Percentiles rank a stretch among this genome's conserved stretches.
Conservation (phyloP, 768 basidiomycete genomes). For the Mycena chlorophos region DNA sequence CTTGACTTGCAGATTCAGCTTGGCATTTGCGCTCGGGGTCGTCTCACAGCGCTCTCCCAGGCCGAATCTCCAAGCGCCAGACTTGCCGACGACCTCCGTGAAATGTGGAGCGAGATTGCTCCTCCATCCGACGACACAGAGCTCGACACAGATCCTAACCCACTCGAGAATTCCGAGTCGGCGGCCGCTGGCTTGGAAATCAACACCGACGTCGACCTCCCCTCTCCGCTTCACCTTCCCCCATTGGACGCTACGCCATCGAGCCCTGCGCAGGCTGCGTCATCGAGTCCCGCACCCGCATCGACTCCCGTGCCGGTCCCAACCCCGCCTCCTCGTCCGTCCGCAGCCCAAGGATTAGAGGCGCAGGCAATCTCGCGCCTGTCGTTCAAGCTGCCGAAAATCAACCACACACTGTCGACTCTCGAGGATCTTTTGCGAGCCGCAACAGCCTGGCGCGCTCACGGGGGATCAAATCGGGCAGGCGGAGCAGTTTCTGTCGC, state of each 20-base stretch:
- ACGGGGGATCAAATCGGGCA: too few relatives aligned
- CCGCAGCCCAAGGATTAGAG: neutral
- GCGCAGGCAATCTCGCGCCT: neutral
- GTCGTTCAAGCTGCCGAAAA: neutral
- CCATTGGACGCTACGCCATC: too few relatives aligned
- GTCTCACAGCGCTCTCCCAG: neutral
- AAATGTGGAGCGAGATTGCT: neutral
- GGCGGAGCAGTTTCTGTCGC: too few relatives aligned
- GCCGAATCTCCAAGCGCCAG: neutral
- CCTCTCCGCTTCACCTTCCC: too few relatives aligned
- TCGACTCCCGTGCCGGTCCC: neutral
- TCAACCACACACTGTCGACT: neutral
- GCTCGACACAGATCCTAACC: neutral
- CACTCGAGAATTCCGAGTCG: neutral
- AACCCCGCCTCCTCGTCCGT: neutral
- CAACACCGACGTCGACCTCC: too few relatives aligned
- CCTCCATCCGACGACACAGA: neutral
- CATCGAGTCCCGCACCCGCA: neutral
- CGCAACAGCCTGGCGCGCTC: neutral
- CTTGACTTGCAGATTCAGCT: neutral
- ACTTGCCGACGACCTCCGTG: neutral
- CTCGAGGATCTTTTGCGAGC: neutral
- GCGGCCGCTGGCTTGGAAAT: too few relatives aligned
- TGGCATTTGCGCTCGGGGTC: neutral
- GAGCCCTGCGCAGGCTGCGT: too few relatives aligned